These are phyloP conservation scores for Diaporthe capsici DNA, from an alignment of 2,329 filamentous ascomycete genomes.

Conservation along the genomic window DNA sequence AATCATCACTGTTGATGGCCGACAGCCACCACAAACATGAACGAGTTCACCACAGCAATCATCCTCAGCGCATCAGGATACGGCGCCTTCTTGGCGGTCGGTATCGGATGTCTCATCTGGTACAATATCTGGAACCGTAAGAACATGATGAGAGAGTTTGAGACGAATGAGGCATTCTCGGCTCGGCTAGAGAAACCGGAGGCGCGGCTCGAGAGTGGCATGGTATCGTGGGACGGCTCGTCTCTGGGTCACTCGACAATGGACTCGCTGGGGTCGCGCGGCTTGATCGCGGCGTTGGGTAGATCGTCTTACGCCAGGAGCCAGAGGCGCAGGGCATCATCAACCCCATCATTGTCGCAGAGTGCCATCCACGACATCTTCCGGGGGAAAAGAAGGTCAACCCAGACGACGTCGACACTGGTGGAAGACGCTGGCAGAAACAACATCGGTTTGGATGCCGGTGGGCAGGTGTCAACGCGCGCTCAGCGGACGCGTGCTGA, in stretches of 20 bases:
- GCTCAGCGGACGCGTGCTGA: not conserved
- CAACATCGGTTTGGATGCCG: not conserved
- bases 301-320: not conserved
- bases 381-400: not conserved
- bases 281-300: not conserved
- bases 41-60: not conserved
- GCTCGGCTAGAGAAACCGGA: not conserved
- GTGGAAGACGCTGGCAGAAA: not conserved
- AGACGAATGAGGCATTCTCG: not conserved
- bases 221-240: not conserved
- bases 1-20: not conserved
- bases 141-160: conserved; percentile 7
- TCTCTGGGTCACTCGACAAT: not conserved
- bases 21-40: not conserved
- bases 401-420: not conserved
- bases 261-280: not conserved
- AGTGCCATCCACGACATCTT: not conserved
- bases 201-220: not conserved
- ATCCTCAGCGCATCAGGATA: conserved; percentile 9
- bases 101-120: conserved; percentile 5
- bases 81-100: conserved; percentile 13
- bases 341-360: conserved; percentile 8
- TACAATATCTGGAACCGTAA: conserved; percentile 39
- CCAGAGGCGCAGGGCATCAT: conserved; percentile 4
- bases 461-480: not conserved